A percentile compares a stretch with the other conserved stretches of the same genome.
Conservation (phyloP, 306 rosid genomes). For the Casuarina cunninghamiana region DNA sequence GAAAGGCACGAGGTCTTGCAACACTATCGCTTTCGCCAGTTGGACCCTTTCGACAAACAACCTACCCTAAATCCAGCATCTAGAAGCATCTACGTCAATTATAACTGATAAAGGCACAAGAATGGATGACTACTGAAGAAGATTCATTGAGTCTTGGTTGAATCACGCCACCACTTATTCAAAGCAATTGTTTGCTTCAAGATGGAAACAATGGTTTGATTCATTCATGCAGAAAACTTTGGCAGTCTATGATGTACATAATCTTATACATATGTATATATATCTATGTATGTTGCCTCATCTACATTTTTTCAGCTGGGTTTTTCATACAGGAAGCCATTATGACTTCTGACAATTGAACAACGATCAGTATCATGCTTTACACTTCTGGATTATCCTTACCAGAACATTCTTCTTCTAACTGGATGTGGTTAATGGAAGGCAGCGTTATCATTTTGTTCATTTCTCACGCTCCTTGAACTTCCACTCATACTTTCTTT, state of each 20-base stretch:
- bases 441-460: slow-evolving; percentile 1
- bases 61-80: not conserved
- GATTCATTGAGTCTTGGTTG: not conserved
- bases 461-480: not conserved
- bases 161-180: not conserved
- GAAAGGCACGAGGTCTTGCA: too few relatives aligned
- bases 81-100: not conserved
- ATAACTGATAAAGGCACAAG: not conserved
- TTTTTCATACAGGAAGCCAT: slow-evolving; percentile 22
- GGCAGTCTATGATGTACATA: slow-evolving; percentile 9
- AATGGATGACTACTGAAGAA: not conserved
- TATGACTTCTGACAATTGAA: slow-evolving; percentile 3
- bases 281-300: not conserved
- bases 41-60: not conserved
- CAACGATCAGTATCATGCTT: slow-evolving; percentile 17
- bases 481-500: not conserved
- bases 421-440: not conserved
- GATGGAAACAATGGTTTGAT: slow-evolving; percentile 6
- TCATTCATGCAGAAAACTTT: not conserved
- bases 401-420: not conserved
- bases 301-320: slow-evolving; percentile 20
- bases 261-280: slow-evolving; percentile 10
- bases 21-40: not conserved
- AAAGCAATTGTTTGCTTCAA: not conserved
- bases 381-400: slow-evolving; percentile 14